Evolutionary conservation across 495 filamentous ascomycete genomes (phyloP), one percentile per base, ranked within the genome.

Genomic region (Bacidia rubella): DNA sequence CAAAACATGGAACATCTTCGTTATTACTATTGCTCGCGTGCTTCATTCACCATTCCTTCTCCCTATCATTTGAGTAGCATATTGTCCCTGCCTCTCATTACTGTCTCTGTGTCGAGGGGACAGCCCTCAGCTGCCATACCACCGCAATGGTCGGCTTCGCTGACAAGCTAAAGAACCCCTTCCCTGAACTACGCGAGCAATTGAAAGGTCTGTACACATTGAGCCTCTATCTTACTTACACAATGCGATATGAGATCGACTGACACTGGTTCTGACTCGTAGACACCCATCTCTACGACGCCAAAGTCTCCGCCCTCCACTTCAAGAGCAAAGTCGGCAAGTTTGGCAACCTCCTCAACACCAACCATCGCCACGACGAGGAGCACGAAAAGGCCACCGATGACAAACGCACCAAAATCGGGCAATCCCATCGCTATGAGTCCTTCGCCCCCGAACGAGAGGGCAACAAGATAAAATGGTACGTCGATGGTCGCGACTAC

Each of bases 301-400:
- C 68, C 35, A 75, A 69, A 59, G 72, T 72, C 35, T 58, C 66
- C 22, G 73, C 76, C 1, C 57, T 65, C 9, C 74, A 81, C 56
- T 55, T 78, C 27, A 86, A 81, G 60, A 69, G 81, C 63, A 78
- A 79, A 43, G 58, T 84, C 17, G 82, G 82, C 54, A 86, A 86
- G 55, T 75, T 84, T 57, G 70, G 71, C 57, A 86, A 86, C 62
- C 64, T 86, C 64, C 66, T 94, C 70, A 96, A 96, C 65, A 77
- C 78, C 7, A 84, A 95, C 43, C 92, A 98, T 68, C 86, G 92
- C 51, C 92, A 98, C 64, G 90, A 96, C 63, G 90, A 98, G 64
- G 82, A 78, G 44, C 88, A 96, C 65, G 90, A 98, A 64, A 76
- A 90, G 61, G 69, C 65, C 2, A 89, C 87, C 23, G 90, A 98